Base-by-base conservation (phyloP, 2,329 filamentous ascomycete species). In the Zarea fungicola region DNA sequence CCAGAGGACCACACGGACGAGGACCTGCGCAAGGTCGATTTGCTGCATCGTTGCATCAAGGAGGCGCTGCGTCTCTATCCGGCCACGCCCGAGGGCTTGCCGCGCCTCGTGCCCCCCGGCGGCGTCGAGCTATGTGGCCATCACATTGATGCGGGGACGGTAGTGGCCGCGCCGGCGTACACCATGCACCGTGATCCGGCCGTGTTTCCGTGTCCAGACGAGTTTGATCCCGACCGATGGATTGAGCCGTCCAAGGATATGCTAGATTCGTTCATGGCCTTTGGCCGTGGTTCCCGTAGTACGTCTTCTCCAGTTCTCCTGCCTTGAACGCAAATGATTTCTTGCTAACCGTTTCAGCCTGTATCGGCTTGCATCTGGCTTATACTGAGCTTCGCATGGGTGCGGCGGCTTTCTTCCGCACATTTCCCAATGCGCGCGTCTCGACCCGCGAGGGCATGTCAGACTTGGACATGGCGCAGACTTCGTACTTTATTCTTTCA, bases 341-440 rank as follows among this genome's bases (percentile, higher is more conserved):
- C n/a, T 13, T 23, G 35, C 19, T 16, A n/a, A 37, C 9, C 5
- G 10, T 2, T 13, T n/a, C 51, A 68, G 63, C 62, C 2, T 84
- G 80, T 52, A 65, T 84, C 13, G 80, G 80, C 1, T 63, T 78
- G 26, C 77, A 82, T 52, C 65, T 84, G 16, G 79, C 80, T 0
- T 64, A 68, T 16, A 77, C 78, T 62, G 78, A 83, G 56, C 56
- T 83, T 25, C 68, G 77, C 6, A 69, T 78, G 37, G 75, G 69
- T 0, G 65, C 72, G 0, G 73, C 76, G 0, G 63, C 69, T 6
- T 78, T 83, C 60, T 79, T 81, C 56, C 65, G 69, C 0, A 62
- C 71, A 23, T 77, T 72, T 51, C 66, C 68, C 0, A 59, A 60
- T 9, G 60, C 64, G 1, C 59, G 42, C 25, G 49, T 64, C 7